Evolutionary conservation across 345 rosid species (phyloP), one percentile per base, ranked within the genome.

Genomic region (Heritiera fomes): DNA sequence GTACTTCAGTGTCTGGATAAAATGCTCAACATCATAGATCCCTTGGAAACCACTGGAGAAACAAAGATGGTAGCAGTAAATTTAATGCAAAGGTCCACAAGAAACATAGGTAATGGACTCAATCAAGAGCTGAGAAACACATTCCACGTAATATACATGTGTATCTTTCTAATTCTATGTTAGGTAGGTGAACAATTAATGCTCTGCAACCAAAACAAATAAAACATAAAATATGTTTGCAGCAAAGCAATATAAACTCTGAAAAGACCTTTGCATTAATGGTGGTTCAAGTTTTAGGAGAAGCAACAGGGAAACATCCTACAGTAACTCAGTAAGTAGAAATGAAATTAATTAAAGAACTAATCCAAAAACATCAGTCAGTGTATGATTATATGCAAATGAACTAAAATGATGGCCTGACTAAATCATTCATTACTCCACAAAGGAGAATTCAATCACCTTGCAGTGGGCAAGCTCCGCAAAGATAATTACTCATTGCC

Each of bases 11-110:
- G 94, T 84, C 81, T 87, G 88, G 81, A 94, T 90, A 88, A 97
- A 94, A 85, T 92, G 95, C 60, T 92, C 98, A 71, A 93, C 98
- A 43, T 97, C 99, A 80, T 97, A 94, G 83, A 97, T 90, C 69
- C 99, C 98, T 73, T 87, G 97, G 86, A 97, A 97, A 66, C 98
- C 99, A 87, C 98, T 97, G 87, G 12, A 75, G 28, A 76, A 14
- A 76, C 49, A 80, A 75, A 74, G 53, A 65, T 8, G 6, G 20
- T 56, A 49, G 53, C 61, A 56, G 69, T n/a, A 56, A 23, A 62
- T 38, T 46, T 64, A 53, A 77, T 73, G 43, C 30, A 73, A 46
- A 59, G 14, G 34, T 47, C 45, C 71, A 56, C n/a, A 38, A 71
- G 47, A 7, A 62, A 65, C 34, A 73, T 47, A 9, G 55, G 11